Evolutionary conservation across 2,329 filamentous ascomycete species (phyloP), one percentile per base, ranked within the genome.

Genomic region (Fusarium dimerum): DNA sequence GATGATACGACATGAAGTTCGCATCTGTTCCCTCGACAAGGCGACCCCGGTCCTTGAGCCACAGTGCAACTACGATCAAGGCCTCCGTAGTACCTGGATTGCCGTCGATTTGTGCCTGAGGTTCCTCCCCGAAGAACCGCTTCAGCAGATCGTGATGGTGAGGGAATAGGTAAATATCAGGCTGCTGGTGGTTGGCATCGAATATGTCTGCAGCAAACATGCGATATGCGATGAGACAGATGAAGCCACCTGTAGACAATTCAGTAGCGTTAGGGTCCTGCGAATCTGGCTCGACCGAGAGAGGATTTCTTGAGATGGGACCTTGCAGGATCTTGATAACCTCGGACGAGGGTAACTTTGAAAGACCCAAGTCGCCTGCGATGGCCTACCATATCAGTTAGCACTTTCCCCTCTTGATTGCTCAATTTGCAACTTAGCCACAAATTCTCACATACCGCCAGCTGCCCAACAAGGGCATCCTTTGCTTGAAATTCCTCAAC

Each of bases 381-480:
- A 90, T 75, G 16, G 86, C 84, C 75, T 86, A 50, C 16, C n/a
- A 7, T 46, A 13, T 32, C 61, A 26, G 32, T 67, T 51, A 67
- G 57, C 10, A 45, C 4, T 12, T 36, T 36, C 32, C 11, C 13
- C 10, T 12, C 5, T 36, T 44, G 11, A 34, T 9, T 30, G 4
- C 11, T 26, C 3, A 10, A 51, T 3, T 18, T 10, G 12, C 34
- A 30, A 11, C 11, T 13, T 15, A 16, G 32, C 32, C 32, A 12
- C 18, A 32, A 16, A 16, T 20, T 9, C 8, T 8, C 40, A 76
- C 81, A 69, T 72, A 87, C 84, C 56, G 86, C 85, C 20, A 92
- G 72, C 64, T 92, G 86, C 0, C 89, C 88, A n/a, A 90, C 78
- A 43, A 88, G 80, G 7, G 82, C 80, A 55, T 89, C 84, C 52